Conservation (phyloP, 805 yeast species). For the Cyberlindnera mississippiensis region DNA sequence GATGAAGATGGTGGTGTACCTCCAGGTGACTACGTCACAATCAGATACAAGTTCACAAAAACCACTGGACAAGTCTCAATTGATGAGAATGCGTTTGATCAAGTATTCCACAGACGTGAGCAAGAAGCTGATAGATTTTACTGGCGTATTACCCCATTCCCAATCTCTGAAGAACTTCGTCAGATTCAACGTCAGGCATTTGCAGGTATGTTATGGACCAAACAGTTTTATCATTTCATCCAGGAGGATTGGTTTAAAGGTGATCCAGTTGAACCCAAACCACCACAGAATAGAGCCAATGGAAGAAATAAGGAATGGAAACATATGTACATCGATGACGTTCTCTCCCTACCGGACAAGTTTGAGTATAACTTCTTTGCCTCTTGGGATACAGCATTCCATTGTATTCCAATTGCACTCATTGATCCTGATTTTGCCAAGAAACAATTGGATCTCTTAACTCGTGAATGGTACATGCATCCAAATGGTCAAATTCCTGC, state of each 20-base stretch:
- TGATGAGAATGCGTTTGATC: constrained; percentile 73
- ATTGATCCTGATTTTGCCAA: constrained; percentile 91
- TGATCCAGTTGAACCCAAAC: constrained; percentile 77
- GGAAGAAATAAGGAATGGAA: constrained; percentile 90
- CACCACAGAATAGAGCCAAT: constrained; percentile 75
- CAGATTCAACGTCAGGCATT: constrained; percentile 89
- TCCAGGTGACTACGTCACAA: constrained; percentile 80
- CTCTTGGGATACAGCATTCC: constrained; percentile 97
- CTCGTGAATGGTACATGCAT: constrained; percentile 97
- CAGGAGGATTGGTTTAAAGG: constrained; percentile 86
- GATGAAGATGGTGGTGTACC: constrained; percentile 76
- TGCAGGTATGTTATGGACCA: constrained; percentile 91
- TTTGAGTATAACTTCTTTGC: constrained; percentile 97
- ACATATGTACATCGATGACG: constrained; percentile 82
- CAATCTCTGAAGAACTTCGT: constrained; percentile 73
- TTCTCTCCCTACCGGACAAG: constrained; percentile 86
- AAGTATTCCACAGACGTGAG: constrained; percentile 61
- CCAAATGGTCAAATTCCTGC: constrained; percentile 98
- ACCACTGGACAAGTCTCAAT: constrained; percentile 23
- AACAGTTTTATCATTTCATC: constrained; percentile 84
- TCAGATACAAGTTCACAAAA: constrained; percentile 68
- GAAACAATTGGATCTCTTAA: constrained; percentile 76
- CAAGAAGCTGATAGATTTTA: constrained; percentile 92
- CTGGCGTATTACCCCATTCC: constrained; percentile 83
- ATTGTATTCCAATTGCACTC: constrained; percentile 89